Base-by-base conservation (phyloP, 805 yeast species). In the Komagataella ulmi region DNA sequence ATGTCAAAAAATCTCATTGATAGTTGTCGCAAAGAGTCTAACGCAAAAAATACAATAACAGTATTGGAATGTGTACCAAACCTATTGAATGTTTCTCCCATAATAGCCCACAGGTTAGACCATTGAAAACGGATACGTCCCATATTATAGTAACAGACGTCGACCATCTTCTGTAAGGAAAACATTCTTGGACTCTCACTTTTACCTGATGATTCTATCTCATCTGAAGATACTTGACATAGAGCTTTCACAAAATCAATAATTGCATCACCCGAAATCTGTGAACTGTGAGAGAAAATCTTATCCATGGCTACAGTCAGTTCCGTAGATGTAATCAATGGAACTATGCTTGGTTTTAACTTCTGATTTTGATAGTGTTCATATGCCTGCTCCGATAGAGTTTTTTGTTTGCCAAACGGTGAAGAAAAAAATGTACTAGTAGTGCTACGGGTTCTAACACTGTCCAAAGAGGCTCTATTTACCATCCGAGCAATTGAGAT, bases 81-180 rank as follows among this genome's bases (percentile, higher is more conserved):
- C 49, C 74, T 77, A 57, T 88, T 87, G 69, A 93, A 93, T 46
- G 87, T 86, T 53, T 79, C 86, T 14, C 96, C 96, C 86, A 93
- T 86, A 7, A 87, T 85, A 14, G 85, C 79, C 99, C 99, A 93
- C 54, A 93, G 73, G 51, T 88, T 91, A 5, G 96, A 80, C 97
- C 99, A 93, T 67, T 95, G 97, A 55, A 93, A 82, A 65, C 96
- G 80, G 59, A 93, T 90, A 71, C 99, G 85, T 50, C 81, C 81
- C 97, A 93, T 93, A 65, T 95, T 95, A 71, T 95, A 93, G 66
- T 93, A 91, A 67, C 97, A 91, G 46, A 93, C 95, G 67, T 95
- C 99, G 50, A 93, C 96, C 75, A 93, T 86, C 63, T 93, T 93
- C 62, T 89, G 98, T 56, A 93, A 70, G 0, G 98, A 87, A 63